Evolutionary conservation across 371 early-diverging fungal species (phyloP), one percentile per base, ranked within the genome.

Genomic region (Mucor saturninus): DNA sequence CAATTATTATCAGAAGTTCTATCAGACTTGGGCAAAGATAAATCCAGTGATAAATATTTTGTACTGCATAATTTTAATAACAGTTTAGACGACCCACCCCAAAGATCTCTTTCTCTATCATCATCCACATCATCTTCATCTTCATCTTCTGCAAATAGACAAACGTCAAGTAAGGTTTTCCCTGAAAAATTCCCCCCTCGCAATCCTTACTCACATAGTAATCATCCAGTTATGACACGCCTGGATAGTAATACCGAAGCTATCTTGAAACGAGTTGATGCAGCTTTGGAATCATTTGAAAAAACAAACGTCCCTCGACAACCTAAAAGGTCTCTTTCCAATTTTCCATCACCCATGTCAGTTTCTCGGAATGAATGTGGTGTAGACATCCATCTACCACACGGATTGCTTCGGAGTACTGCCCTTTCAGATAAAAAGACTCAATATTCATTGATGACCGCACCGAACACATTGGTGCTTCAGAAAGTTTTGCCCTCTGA

Each of bases 341-440:
- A 37, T 10, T 63, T 54, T 15, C 43, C 59, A n/a, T 59, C 60
- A 4, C 59, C 66, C 15, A 71, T 71, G 71, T 59, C 60, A 0
- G 67, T 67, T 0, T 59, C 61, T 4, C 40, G 71, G 4, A 76
- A 74, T 51, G 61, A 74, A 37, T 40, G 56, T 6, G 76, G 76
- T 2, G 57, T 79, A 0, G 79, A 79, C 61, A 69, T 79, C 1
- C 56, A 71, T 15, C 31, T 79, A 37, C 68, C 74, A 0, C 67
- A 75, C 49, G 79, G 79, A 0, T 46, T 74, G 5, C 40, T 79
- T 8, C 50, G 76, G 45, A 72, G 70, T 35, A 72, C 69, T 8
- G 45, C 56, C 2, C 42, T 77, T 13, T 54, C 68, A 14, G 56
- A 67, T 7, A 73, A 68, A 13, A 70, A 72, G 40, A 63, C 61